phyloP scores from a whole-genome alignment of 768 basidiomycete species.

The Candolleomyces eurysporus region DNA sequence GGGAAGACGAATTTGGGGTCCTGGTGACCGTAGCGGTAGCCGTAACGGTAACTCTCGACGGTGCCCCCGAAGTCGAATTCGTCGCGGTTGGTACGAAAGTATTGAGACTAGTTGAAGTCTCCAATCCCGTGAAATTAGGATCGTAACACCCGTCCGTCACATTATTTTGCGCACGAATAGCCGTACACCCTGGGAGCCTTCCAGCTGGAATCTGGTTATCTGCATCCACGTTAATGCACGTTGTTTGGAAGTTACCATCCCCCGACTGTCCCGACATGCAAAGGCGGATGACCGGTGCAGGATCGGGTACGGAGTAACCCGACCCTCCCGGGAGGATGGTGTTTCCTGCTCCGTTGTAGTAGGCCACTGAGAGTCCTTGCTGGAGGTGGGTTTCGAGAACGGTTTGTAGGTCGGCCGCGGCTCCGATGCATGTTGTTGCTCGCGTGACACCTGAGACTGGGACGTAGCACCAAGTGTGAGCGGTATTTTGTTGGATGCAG shows the following conservation, averaged over 20 bases:
- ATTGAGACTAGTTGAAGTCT: background rate
- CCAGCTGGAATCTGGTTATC: slow-evolving; percentile 1
- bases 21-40: background rate
- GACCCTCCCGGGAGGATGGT: too few species aligned
- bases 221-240: slow-evolving; percentile 6
- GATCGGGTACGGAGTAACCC: too few species aligned
- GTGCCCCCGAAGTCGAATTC: background rate
- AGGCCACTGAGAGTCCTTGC: too few species aligned
- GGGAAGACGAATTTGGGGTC: background rate
- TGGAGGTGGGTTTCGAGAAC: too few species aligned
- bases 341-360: too few species aligned
- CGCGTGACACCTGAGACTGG: background rate
- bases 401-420: too few species aligned
- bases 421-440: background rate
- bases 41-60: background rate
- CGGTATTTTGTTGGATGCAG: slow-evolving; percentile 8
- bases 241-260: slow-evolving; percentile 9
- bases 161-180: background rate
- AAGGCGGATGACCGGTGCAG: background rate
- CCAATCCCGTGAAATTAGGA: background rate
- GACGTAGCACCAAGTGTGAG: slow-evolving; percentile 10
- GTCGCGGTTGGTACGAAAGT: slow-evolving; percentile 2
- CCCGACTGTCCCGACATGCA: slow-evolving; percentile 11
- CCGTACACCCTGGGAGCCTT: slow-evolving; percentile 7
- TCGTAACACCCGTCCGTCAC: slow-evolving; percentile 12